phyloP scores from a whole-genome alignment of 176 grass and related monocot genomes.

The Poa annua region DNA sequence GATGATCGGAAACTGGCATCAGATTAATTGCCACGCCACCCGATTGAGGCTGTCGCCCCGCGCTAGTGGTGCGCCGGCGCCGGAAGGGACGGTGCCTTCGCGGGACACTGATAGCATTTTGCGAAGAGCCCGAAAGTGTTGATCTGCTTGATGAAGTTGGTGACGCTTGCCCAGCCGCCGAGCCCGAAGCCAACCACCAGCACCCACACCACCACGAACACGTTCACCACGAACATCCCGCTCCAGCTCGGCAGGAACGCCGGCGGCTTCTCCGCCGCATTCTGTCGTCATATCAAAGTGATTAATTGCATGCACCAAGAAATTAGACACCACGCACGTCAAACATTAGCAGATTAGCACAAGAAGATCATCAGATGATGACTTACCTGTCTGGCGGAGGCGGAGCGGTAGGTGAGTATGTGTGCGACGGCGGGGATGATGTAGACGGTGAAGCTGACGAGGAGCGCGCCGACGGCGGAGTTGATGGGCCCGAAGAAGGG shows the following conservation, averaged over 20 bases:
- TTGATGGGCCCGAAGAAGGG: slow-evolving; percentile 72
- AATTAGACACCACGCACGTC: neutral
- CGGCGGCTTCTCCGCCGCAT: slow-evolving; percentile 80
- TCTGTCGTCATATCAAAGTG: slow-evolving; percentile 42
- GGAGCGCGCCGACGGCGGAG: slow-evolving; percentile 64
- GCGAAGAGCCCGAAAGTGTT: slow-evolving; percentile 85
- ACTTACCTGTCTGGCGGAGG: slow-evolving; percentile 49
- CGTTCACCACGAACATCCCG: slow-evolving; percentile 71
- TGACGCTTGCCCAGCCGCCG: slow-evolving; percentile 75
- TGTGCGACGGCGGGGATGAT: slow-evolving; percentile 58
- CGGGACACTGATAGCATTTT: slow-evolving; percentile 73
- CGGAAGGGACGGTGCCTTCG: slow-evolving; percentile 24
- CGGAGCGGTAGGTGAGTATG: slow-evolving; percentile 58
- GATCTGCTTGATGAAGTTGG: slow-evolving; percentile 79
- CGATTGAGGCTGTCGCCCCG: neutral
- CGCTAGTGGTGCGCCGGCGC: slow-evolving; percentile 38
- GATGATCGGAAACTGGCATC: no score
- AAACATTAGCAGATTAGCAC: neutral
- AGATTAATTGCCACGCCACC: neutral
- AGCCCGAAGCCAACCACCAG: slow-evolving; percentile 81
- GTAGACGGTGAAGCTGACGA: slow-evolving; percentile 74
- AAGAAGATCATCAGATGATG: neutral
- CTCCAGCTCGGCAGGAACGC: slow-evolving; percentile 72
- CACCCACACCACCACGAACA: slow-evolving; percentile 76
- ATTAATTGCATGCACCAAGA: neutral